Conservation (phyloP, 768 basidiomycete genomes). For the Gelatoporia subvermispora region DNA sequence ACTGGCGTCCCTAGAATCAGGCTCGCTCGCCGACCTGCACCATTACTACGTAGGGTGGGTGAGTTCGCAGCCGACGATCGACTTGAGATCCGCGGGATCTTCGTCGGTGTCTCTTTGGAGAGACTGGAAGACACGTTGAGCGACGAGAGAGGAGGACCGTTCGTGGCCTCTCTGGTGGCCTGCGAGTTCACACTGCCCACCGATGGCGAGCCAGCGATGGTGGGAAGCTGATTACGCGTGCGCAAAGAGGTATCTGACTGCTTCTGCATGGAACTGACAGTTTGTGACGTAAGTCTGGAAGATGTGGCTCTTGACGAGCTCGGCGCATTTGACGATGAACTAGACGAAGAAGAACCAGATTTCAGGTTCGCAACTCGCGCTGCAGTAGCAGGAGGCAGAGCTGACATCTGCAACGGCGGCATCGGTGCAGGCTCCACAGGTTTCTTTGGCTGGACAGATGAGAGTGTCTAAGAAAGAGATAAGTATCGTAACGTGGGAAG, state of each 20-base stretch:
- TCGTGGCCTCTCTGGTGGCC: conserved; percentile 52
- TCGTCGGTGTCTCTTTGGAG: conserved; percentile 84
- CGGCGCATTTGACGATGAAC: conserved; percentile 41
- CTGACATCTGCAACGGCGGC: conserved; percentile 89
- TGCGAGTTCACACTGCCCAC: conserved; percentile 57
- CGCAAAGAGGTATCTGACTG: conserved; percentile 81
- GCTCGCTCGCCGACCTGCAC: conserved; percentile 62
- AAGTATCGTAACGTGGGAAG: conserved; percentile 12
- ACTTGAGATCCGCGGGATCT: conserved; percentile 90
- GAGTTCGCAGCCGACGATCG: conserved; percentile 71
- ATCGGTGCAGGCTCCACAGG: conserved; percentile 56
- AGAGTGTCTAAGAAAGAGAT: conserved; percentile 58
- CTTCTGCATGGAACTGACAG: conserved; percentile 83
- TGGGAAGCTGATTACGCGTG: conserved; percentile 71
- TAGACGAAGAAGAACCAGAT: conserved; percentile 41
- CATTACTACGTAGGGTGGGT: conserved; percentile 51
- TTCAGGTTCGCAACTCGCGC: conserved; percentile 84
- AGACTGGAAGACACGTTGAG: conserved; percentile 47
- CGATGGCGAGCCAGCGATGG: conserved; percentile 92
- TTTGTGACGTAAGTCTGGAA: conserved; percentile 73
- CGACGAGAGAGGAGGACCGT: conserved; percentile 49
- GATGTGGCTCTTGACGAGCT: conserved; percentile 38
- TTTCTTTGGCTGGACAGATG: conserved; percentile 78
- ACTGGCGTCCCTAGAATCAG: conserved; percentile 42
- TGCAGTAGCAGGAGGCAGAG: conserved; percentile 74